Conservation (phyloP, 768 basidiomycete genomes). For the Leucocoprinus sp. region DNA sequence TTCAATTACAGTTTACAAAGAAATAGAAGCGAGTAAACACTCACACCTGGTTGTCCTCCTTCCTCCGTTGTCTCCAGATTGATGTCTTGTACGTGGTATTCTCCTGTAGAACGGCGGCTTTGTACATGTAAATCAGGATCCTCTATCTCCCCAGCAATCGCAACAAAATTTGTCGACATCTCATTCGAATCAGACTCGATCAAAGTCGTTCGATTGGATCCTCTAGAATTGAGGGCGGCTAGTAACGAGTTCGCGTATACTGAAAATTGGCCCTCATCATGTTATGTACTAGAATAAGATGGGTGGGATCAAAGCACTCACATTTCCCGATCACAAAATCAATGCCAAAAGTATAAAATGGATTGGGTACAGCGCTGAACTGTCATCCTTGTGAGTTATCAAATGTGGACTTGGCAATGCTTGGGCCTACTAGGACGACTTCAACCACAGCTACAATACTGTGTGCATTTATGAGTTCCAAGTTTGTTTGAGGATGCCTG, state of each 20-base stretch:
- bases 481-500: constrained; percentile 15
- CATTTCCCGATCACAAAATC: constrained; percentile 48
- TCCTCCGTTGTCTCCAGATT: constrained; percentile 1
- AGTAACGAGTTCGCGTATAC: constrained; percentile 41
- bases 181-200: constrained; percentile 18
- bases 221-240: constrained; percentile 37
- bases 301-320: constrained; percentile 15
- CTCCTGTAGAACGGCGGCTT: not conserved
- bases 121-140: constrained; percentile 17
- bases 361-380: constrained; percentile 33
- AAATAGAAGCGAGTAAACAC: not conserved
- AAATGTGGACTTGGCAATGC: not conserved
- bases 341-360: constrained; percentile 39
- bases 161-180: constrained; percentile 28
- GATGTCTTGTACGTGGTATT: not conserved
- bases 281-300: not conserved
- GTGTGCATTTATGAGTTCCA: not conserved
- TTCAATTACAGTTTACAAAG: not conserved
- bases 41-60: constrained; percentile 6
- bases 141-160: constrained; percentile 17
- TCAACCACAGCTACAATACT: constrained; percentile 33
- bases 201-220: constrained; percentile 21
- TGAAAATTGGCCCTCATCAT: constrained; percentile 14
- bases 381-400: constrained; percentile 11
- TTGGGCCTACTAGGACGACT: constrained; percentile 25